Conservation (phyloP, 2,329 filamentous ascomycete species). For the Arthrinium puccinioides region DNA sequence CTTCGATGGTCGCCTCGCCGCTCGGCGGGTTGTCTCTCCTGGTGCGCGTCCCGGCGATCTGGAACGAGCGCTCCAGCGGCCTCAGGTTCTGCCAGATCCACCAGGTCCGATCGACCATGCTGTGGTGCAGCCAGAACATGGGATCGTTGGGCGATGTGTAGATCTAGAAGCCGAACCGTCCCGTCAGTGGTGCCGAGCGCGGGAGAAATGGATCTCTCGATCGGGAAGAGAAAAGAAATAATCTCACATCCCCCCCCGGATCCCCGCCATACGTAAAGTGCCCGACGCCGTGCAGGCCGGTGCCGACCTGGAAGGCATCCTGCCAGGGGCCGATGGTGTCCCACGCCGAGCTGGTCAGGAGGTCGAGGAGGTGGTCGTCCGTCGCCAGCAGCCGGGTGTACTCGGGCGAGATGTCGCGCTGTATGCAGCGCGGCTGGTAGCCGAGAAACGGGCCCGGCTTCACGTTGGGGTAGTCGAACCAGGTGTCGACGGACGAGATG, state of each 20-base stretch:
- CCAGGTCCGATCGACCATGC: slow-evolving; percentile 16
- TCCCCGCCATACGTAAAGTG: slow-evolving; percentile 29
- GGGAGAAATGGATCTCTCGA: slow-evolving; percentile 1
- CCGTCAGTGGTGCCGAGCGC: background rate
- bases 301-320: slow-evolving; percentile 2
- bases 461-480: too few species aligned
- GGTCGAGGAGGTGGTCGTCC: slow-evolving; percentile 11
- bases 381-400: slow-evolving; percentile 13
- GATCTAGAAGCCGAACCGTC: slow-evolving; percentile 1
- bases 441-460: slow-evolving; percentile 6
- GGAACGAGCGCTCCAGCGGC: slow-evolving; percentile 9
- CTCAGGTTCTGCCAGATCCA: slow-evolving; percentile 19
- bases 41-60: slow-evolving; percentile 15
- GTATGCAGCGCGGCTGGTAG: slow-evolving; percentile 9
- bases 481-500: slow-evolving; percentile 13
- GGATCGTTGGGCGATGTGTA: slow-evolving; percentile 2
- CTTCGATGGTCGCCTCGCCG: slow-evolving; percentile 14
- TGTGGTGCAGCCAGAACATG: slow-evolving; percentile 9
- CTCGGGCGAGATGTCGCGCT: slow-evolving; percentile 7
- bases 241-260: slow-evolving; percentile 18
- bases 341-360: slow-evolving; percentile 14
- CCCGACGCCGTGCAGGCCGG: slow-evolving; percentile 22
- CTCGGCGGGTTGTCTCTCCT: slow-evolving; percentile 13
- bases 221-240: background rate
- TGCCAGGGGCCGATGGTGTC: slow-evolving; percentile 7